A percentile compares a stretch with the other conserved stretches of the same genome.
Conservation (phyloP, 495 filamentous ascomycete species). For the Elasticomyces elasticus region DNA sequence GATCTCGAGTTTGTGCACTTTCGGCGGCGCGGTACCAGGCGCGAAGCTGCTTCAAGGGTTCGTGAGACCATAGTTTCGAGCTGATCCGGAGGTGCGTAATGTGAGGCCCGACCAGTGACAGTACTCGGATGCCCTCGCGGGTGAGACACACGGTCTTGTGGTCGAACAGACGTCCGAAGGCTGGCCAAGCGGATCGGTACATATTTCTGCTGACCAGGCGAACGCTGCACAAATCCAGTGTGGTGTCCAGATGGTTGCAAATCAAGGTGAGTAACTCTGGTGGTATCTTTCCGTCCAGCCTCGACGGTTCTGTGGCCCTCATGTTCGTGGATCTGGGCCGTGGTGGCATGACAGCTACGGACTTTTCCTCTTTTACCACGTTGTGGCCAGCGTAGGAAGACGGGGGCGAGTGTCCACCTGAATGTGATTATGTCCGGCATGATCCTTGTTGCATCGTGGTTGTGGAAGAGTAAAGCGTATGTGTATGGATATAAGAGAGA, state of each 20-base stretch:
- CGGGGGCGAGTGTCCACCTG: no score
- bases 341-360: neutral
- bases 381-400: no score
- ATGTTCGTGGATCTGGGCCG: neutral
- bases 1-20: no score
- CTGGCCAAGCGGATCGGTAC: neutral
- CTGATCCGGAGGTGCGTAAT: neutral
- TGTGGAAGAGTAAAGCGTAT: no score
- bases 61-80: neutral
- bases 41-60: neutral
- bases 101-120: neutral
- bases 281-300: no score
- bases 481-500: no score
- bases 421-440: no score
- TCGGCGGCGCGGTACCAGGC: no score
- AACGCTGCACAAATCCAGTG: neutral
- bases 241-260: neutral
- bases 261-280: neutral
- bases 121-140: neutral
- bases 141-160: conserved; percentile 5
- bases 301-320: no score
- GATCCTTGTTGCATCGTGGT: no score
- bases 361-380: neutral
- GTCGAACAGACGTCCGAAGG: conserved; percentile 30
- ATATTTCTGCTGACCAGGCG: neutral